These are phyloP conservation scores for Paulownia fortunei DNA, from an alignment of 257 asterid genomes.

Conservation along the genomic window DNA sequence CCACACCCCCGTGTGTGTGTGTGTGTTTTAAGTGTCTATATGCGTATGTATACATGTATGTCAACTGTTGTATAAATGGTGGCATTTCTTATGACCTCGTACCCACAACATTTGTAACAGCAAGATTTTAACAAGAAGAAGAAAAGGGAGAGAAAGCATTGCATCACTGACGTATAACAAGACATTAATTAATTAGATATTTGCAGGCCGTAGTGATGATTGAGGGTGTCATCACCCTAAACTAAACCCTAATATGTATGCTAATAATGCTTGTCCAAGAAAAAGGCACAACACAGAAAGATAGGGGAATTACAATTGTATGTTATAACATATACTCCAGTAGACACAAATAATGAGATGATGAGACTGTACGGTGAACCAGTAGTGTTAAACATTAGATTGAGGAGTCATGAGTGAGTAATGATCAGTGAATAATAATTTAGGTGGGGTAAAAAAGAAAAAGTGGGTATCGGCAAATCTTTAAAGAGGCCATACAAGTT, in stretches of 20 bases:
- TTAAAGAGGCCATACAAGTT: constrained; percentile 47
- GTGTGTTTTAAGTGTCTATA: neutral
- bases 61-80: constrained; percentile 11
- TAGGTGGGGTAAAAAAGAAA: constrained; percentile 1
- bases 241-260: neutral
- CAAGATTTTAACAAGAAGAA: neutral
- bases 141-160: neutral
- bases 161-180: neutral
- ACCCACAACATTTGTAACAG: neutral
- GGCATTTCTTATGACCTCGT: neutral
- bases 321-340: neutral
- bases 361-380: constrained; percentile 3
- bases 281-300: neutral
- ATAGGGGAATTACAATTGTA: neutral
- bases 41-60: constrained; percentile 3
- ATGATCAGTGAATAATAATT: constrained; percentile 34
- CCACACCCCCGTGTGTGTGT: no score
- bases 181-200: neutral
- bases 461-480: constrained; percentile 33
- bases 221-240: constrained; percentile 13
- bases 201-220: neutral
- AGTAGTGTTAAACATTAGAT: neutral
- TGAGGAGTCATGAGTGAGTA: constrained; percentile 38
- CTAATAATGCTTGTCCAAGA: neutral
- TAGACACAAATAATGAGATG: neutral